phyloP scores from a whole-genome alignment of 441 rosid genomes.

The Euphorbia schlechtendalii region DNA sequence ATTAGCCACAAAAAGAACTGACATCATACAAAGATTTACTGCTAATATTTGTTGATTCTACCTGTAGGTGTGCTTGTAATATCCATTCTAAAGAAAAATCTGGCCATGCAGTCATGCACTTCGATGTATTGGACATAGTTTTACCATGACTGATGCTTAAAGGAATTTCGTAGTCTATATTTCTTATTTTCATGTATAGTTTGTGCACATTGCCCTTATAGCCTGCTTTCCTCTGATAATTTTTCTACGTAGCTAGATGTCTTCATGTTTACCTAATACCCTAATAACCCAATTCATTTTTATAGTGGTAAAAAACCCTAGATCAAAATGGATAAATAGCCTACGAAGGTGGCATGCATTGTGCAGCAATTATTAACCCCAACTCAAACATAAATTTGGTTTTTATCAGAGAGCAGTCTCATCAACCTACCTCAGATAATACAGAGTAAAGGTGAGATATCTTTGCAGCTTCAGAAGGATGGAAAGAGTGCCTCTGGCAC shows the following conservation, averaged over 20 bases:
- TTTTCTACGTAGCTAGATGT: neutral
- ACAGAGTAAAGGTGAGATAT: constrained; percentile 41
- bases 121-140: neutral
- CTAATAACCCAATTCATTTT: neutral
- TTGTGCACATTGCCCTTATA: neutral
- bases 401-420: neutral
- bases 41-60: neutral
- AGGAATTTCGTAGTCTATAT: neutral
- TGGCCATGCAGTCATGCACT: neutral
- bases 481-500: constrained; percentile 24
- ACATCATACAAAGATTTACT: too few species aligned
- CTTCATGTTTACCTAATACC: neutral
- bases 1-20: too few species aligned
- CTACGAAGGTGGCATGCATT: neutral
- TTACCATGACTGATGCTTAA: neutral
- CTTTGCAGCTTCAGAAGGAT: constrained; percentile 47
- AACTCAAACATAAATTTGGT: neutral
- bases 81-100: neutral
- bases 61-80: neutral
- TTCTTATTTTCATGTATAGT: neutral
- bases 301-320: neutral
- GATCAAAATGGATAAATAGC: neutral
- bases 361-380: neutral
- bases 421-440: constrained; percentile 47
- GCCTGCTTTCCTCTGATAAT: neutral